phyloP scores from a whole-genome alignment of 306 rosid genomes.

The Prunus padus region DNA sequence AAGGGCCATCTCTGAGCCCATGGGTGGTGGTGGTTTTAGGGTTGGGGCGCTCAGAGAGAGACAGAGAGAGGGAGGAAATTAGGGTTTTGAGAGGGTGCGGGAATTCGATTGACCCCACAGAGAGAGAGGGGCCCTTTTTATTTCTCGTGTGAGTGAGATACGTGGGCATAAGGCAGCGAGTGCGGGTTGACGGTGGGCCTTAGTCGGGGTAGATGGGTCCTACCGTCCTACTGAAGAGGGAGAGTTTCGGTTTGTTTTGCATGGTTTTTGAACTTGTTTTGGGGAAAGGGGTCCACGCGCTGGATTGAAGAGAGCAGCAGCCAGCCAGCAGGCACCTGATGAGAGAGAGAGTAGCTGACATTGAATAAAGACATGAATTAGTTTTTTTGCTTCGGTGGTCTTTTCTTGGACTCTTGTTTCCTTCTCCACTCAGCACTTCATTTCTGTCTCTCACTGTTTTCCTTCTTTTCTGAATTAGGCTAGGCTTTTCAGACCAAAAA shows the following conservation, averaged over 20 bases:
- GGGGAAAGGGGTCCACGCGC: neutral
- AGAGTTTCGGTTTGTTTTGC: neutral
- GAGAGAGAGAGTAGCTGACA: too few species aligned
- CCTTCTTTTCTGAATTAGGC: too few species aligned
- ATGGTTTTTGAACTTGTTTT: neutral
- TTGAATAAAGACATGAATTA: too few species aligned
- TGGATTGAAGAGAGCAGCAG: neutral
- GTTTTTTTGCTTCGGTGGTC: too few species aligned
- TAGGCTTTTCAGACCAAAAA: too few species aligned
- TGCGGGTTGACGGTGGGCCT: constrained; percentile 20
- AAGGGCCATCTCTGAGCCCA: constrained; percentile 50
- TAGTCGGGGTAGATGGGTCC: too few species aligned
- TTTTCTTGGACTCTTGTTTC: too few species aligned
- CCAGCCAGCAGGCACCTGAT: too few species aligned
- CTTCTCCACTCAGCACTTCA: too few species aligned
- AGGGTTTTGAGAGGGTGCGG: constrained; percentile 6
- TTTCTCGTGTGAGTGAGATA: neutral
- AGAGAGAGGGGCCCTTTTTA: neutral
- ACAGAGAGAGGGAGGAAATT: neutral
- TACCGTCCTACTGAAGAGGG: too few species aligned
- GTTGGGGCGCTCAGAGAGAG: constrained; percentile 25
- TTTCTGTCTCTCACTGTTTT: too few species aligned
- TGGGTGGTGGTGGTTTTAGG: constrained; percentile 41
- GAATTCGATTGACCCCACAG: constrained; percentile 59
- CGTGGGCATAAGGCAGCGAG: neutral